A percentile compares a stretch with the other conserved stretches of the same genome.
These are phyloP conservation scores for Trichoderma koningii DNA, from an alignment of 2,329 filamentous ascomycete species.

Conservation along the genomic window DNA sequence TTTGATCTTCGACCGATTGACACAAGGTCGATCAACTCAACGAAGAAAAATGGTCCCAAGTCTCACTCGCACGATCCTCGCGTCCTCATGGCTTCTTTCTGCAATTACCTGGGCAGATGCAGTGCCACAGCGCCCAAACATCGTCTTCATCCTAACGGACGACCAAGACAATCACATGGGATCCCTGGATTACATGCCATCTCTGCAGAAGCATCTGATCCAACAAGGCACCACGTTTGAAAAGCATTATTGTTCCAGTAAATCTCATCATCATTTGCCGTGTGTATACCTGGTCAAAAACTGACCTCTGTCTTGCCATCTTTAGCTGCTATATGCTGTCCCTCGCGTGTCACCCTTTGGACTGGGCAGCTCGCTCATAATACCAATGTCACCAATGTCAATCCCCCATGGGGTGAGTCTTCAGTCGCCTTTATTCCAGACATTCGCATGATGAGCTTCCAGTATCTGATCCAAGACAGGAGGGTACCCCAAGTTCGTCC, in stretches of 20 bases:
- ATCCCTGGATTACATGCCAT: conserved; percentile 63
- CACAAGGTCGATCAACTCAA: not conserved
- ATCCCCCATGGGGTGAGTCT: conserved; percentile 52
- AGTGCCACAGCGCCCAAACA: conserved; percentile 45
- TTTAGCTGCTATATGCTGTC: conserved; percentile 64
- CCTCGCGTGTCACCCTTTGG: conserved; percentile 64
- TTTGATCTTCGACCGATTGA: not conserved
- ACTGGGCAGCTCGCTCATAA: conserved; percentile 70
- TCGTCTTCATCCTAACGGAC: conserved; percentile 68
- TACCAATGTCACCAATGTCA: conserved; percentile 65
- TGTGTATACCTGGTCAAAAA: not conserved
- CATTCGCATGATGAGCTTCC: not conserved
- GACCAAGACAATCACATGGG: conserved; percentile 66
- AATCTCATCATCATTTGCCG: not conserved
- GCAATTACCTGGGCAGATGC: not conserved
- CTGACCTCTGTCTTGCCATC: not conserved
- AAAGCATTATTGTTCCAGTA: conserved; percentile 63
- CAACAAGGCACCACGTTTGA: conserved; percentile 61
- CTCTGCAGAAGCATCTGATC: conserved; percentile 56
- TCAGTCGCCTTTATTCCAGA: too few relatives aligned
- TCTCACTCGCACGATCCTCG: not conserved
- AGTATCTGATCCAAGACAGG: conserved; percentile 31
- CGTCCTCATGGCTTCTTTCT: conserved; percentile 18
- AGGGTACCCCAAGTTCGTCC: conserved; percentile 65
- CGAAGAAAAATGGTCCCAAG: not conserved